These are phyloP conservation scores for Eruca vesicaria DNA, from an alignment of 441 rosid species.

Conservation along the genomic window DNA sequence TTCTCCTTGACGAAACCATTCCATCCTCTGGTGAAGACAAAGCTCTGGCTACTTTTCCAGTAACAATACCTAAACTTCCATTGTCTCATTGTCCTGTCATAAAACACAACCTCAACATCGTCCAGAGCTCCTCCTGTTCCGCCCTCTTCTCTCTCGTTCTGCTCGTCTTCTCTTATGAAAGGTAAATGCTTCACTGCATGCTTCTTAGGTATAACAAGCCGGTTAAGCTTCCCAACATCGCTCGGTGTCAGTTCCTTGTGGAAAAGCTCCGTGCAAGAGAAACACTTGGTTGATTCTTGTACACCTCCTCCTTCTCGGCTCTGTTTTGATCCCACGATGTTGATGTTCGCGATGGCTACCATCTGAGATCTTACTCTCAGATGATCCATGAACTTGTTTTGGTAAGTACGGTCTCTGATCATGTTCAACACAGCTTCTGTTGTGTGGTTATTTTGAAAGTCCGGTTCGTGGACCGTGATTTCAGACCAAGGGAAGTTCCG, in stretches of 20 bases:
- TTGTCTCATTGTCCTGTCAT: constrained; percentile 54
- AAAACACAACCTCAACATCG: constrained; percentile 55
- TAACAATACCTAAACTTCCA: constrained; percentile 90
- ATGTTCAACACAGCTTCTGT: constrained; percentile 53
- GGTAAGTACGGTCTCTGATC: constrained; percentile 74
- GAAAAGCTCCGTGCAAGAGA: constrained; percentile 48
- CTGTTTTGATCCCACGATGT: constrained; percentile 18
- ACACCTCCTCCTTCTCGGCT: not conserved
- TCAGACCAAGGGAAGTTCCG: constrained; percentile 67
- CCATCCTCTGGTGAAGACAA: constrained; percentile 90
- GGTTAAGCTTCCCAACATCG: constrained; percentile 84
- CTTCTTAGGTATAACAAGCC: constrained; percentile 83
- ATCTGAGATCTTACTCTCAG: constrained; percentile 35
- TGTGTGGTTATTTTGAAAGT: constrained; percentile 43
- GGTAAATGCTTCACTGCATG: constrained; percentile 65
- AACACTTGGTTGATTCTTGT: constrained; percentile 14
- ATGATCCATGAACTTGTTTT: constrained; percentile 43
- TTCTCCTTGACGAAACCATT: constrained; percentile 68
- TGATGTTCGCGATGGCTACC: constrained; percentile 15
- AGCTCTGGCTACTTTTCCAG: constrained; percentile 91
- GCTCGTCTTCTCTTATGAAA: constrained; percentile 8
- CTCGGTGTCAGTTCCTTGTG: constrained; percentile 82
- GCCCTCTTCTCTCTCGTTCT: constrained; percentile 16
- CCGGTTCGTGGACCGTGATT: constrained; percentile 44
- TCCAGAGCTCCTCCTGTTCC: constrained; percentile 25